phyloP scores from a whole-genome alignment of 78 protist genomes.

The Bigelowiella natans region DNA sequence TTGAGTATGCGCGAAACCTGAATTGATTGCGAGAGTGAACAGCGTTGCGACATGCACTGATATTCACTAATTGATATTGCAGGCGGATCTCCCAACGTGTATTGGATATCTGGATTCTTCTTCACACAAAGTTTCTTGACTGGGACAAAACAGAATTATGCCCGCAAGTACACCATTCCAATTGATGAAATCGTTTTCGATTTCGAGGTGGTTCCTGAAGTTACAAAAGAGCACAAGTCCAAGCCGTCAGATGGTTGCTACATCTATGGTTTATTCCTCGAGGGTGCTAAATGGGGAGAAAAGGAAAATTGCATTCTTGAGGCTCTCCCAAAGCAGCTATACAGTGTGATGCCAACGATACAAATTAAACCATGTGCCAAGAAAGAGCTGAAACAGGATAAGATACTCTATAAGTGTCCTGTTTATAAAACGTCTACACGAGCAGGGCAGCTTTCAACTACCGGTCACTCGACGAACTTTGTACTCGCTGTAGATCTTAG shows the following conservation, averaged over 20 bases:
- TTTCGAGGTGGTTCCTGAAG: not conserved
- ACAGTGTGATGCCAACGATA: conserved; percentile 40
- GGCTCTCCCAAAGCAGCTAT: conserved; percentile 37
- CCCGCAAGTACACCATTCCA: conserved; percentile 35
- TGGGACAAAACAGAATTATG: conserved; percentile 57
- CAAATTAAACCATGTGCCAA: conserved; percentile 33
- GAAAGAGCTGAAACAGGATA: not conserved
- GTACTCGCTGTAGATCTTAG: conserved; percentile 46
- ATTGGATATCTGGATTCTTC: conserved; percentile 63
- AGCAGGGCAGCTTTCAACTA: conserved; percentile 52
- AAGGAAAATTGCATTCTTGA: not conserved
- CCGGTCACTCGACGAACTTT: conserved; percentile 63
- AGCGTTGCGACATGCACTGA: too few species aligned
- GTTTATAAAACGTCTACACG: conserved; percentile 61
- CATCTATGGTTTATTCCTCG: conserved; percentile 53
- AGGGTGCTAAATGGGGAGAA: conserved; percentile 61
- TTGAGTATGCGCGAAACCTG: too few species aligned
- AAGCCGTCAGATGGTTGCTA: conserved; percentile 37
- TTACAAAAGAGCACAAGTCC: not conserved
- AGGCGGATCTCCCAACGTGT: conserved; percentile 34
- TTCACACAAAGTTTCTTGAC: conserved; percentile 76
- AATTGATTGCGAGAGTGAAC: too few species aligned
- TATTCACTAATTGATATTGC: conserved; percentile 31
- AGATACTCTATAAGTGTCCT: conserved; percentile 50
- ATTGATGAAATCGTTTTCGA: conserved; percentile 34